Evolutionary conservation across 2,329 filamentous ascomycete species (phyloP), one percentile per base, ranked within the genome.

Genomic region (Pyrenochaeta sp.): DNA sequence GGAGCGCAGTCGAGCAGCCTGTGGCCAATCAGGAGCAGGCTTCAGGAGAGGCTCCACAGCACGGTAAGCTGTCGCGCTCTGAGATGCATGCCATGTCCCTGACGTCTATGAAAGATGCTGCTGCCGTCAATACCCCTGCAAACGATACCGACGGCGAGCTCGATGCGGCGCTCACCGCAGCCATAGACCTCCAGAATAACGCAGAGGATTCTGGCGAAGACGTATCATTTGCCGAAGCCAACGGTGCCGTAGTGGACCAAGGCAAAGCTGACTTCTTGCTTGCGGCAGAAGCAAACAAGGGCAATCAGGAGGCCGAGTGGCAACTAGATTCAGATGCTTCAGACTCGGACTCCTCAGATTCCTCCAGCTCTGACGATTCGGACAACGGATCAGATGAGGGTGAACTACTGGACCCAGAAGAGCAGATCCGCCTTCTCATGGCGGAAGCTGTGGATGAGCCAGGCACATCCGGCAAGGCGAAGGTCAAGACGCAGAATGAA

Each of bases 371-470:
- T n/a, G 79, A 77, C 27, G 69, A 67, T 45, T 70, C 65, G 31
- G 82, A 82, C 54, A 85, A 85, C 65, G 85, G 66, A 14, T 71
- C 85, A 27, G 92, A 92, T 65, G 85, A 75, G 27, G 72, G 72
- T 42, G 71, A 90, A 47, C 82, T 93, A 36, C 81, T 97, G 1
- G 88, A 88, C 48, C 85, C 92, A 2, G 91, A 93, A 67, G 92
- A 96, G 72, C 89, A 91, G 51, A 92, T 91, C 0, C 88, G 89
- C 30, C 87, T 96, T 43, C 80, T 98, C 18, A 96, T 98, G 91
- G 90, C 86, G 37, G 92, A 94, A 60, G 87, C 83, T 29, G 90
- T 87, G 1, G 92, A 90, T 1, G 92, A 95, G 49, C 90, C 93
- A 47, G 92, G 92, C 63, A 86, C 84, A 11, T 84, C 85, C 14